A percentile compares a stretch with the other conserved stretches of the same genome.
Conservation (phyloP, 169 alveolate genomes). For the Plasmodium blacklocki region DNA sequence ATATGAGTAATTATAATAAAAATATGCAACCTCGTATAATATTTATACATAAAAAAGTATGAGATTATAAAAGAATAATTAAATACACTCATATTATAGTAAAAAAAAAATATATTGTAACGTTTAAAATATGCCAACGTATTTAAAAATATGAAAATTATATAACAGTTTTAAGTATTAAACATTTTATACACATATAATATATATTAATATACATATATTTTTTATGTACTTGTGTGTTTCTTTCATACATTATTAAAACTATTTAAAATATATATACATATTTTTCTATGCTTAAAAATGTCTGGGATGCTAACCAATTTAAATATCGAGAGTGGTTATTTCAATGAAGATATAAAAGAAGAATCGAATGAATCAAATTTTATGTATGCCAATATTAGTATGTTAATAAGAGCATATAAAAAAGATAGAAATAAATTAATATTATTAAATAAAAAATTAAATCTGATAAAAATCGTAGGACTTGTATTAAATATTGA, state of each 20-base stretch:
- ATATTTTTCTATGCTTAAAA: background rate
- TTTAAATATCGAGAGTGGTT: slow-evolving; percentile 69
- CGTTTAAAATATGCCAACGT: too few species aligned
- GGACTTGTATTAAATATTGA: slow-evolving; percentile 72
- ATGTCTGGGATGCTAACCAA: slow-evolving; percentile 36
- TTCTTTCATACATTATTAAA: too few species aligned
- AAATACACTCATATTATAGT: too few species aligned
- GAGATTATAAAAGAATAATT: too few species aligned
- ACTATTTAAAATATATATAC: background rate
- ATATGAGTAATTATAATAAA: too few species aligned
- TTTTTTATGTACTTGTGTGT: background rate
- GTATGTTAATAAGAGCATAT: slow-evolving; percentile 71
- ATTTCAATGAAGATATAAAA: slow-evolving; percentile 67
- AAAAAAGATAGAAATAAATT: slow-evolving; percentile 60
- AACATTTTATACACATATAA: background rate
- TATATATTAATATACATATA: background rate
- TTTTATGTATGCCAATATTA: slow-evolving; percentile 63
- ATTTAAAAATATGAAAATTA: too few species aligned
- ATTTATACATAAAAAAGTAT: too few species aligned
- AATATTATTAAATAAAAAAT: slow-evolving; percentile 59
- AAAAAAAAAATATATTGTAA: too few species aligned
- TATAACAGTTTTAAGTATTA: too few species aligned
- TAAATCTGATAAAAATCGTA: slow-evolving; percentile 69
- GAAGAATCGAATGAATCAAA: slow-evolving; percentile 68
- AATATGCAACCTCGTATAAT: too few species aligned